Conservation (phyloP, 495 filamentous ascomycete genomes). For the Daldinia bambusicola region DNA sequence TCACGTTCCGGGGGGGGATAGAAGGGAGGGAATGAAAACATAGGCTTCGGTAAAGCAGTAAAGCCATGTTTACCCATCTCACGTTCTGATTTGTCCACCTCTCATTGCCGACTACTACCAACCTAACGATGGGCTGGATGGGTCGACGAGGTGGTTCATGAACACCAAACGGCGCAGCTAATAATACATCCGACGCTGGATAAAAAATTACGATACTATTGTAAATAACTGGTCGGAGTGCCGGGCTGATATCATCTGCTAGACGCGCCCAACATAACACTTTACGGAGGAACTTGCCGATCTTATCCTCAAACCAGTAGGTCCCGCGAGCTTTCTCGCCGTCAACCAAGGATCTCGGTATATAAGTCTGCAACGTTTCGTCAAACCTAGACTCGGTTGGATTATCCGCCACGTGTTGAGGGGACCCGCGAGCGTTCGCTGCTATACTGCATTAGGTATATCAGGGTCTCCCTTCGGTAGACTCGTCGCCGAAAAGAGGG, state of each 20-base stretch:
- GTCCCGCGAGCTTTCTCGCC: slow-evolving; percentile 27
- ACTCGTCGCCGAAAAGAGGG: slow-evolving; percentile 23
- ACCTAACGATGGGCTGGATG: slow-evolving; percentile 32
- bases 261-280: slow-evolving; percentile 11
- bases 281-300: slow-evolving; percentile 21
- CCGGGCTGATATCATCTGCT: slow-evolving; percentile 27
- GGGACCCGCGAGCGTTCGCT: slow-evolving; percentile 21
- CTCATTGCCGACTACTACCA: slow-evolving; percentile 36
- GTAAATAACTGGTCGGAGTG: slow-evolving; percentile 25
- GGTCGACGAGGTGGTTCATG: slow-evolving; percentile 28
- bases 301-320: slow-evolving; percentile 29
- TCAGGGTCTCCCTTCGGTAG: slow-evolving; percentile 20
- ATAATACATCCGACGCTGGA: slow-evolving; percentile 28
- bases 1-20: slow-evolving; percentile 3
- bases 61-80: slow-evolving; percentile 27
- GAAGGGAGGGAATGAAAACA: slow-evolving; percentile 17
- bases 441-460: slow-evolving; percentile 29
- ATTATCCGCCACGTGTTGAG: slow-evolving; percentile 38
- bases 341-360: slow-evolving; percentile 31
- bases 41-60: slow-evolving; percentile 43
- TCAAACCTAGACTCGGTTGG: slow-evolving; percentile 25
- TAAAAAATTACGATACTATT: background rate
- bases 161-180: slow-evolving; percentile 28
- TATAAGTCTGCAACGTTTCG: slow-evolving; percentile 44
- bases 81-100: slow-evolving; percentile 35